phyloP scores from a whole-genome alignment of 2,329 filamentous ascomycete genomes.

The Colletotrichum nymphaeae region DNA sequence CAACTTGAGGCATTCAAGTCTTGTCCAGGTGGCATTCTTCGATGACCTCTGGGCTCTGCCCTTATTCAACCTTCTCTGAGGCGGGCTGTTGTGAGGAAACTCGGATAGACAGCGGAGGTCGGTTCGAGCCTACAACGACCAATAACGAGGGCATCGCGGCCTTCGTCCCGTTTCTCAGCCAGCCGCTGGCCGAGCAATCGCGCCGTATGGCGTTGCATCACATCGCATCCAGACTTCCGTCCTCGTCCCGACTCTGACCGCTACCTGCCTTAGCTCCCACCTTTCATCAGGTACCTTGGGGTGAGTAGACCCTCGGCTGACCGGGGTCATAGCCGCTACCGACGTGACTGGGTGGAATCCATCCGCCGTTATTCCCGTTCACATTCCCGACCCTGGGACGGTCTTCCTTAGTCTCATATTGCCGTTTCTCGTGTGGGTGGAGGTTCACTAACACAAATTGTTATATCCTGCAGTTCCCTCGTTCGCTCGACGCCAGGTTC shows the following conservation, averaged over 20 bases:
- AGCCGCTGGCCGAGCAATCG: not conserved
- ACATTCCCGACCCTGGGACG: slow-evolving; percentile 27
- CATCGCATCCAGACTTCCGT: not conserved
- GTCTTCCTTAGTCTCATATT: not conserved
- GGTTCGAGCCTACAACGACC: not conserved
- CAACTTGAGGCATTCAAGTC: too few species aligned
- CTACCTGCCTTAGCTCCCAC: not conserved
- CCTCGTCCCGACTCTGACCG: not conserved
- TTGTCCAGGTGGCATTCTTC: too few species aligned
- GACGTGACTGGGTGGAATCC: not conserved
- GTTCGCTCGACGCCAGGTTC: slow-evolving; percentile 4
- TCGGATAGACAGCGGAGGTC: not conserved
- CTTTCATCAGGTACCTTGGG: not conserved
- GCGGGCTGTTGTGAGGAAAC: not conserved
- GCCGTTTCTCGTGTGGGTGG: not conserved
- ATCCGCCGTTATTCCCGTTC: slow-evolving; percentile 26
- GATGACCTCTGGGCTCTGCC: too few species aligned
- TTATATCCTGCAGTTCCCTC: slow-evolving; percentile 16
- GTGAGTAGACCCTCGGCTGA: slow-evolving; percentile 2
- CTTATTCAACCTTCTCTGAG: too few species aligned
- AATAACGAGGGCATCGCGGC: not conserved
- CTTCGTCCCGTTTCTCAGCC: not conserved
- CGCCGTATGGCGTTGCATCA: not conserved
- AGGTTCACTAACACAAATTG: not conserved
- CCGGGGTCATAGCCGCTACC: slow-evolving; percentile 1